Percentiles rank a stretch among this genome's conserved stretches.
These are phyloP conservation scores for Sabuloglossum arenarium DNA, from an alignment of 495 filamentous ascomycete species.

Conservation along the genomic window DNA sequence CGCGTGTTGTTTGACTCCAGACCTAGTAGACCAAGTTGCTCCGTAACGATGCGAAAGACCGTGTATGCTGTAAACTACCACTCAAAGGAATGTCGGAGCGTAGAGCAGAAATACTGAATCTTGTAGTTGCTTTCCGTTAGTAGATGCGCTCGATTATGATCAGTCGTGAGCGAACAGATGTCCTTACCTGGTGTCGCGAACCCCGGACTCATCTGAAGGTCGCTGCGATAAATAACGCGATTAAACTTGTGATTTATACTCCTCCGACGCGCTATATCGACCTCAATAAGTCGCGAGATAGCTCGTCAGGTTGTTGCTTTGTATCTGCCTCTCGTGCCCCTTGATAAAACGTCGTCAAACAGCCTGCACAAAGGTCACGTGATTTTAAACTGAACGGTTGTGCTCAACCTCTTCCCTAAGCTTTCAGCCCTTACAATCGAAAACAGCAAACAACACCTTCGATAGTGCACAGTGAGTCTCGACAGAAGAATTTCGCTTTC, in stretches of 20 bases:
- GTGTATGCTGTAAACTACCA: neutral
- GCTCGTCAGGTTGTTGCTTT: neutral
- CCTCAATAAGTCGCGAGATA: neutral
- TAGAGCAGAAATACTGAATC: neutral
- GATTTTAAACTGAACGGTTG: neutral
- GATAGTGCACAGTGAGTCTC: neutral
- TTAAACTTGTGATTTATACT: neutral
- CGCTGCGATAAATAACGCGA: constrained; percentile 1
- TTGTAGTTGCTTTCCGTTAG: neutral
- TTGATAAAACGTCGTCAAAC: constrained; percentile 1
- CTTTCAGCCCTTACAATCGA: neutral
- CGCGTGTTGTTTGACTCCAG: neutral
- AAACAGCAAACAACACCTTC: neutral
- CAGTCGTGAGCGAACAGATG: neutral
- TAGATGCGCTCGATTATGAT: neutral
- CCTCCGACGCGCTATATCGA: neutral
- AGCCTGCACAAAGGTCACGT: neutral
- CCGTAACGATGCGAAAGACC: neutral
- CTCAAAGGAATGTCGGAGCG: neutral
- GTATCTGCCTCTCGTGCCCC: constrained; percentile 1
- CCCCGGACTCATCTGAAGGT: neutral
- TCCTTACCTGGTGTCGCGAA: neutral
- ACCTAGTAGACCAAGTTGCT: neutral
- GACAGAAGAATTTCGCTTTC: neutral
- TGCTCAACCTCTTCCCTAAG: neutral